A percentile compares a stretch with the other conserved stretches of the same genome.
Evolutionary conservation across 352 stramenopile species (phyloP).

Genomic region (Pythium pyrilobum): DNA sequence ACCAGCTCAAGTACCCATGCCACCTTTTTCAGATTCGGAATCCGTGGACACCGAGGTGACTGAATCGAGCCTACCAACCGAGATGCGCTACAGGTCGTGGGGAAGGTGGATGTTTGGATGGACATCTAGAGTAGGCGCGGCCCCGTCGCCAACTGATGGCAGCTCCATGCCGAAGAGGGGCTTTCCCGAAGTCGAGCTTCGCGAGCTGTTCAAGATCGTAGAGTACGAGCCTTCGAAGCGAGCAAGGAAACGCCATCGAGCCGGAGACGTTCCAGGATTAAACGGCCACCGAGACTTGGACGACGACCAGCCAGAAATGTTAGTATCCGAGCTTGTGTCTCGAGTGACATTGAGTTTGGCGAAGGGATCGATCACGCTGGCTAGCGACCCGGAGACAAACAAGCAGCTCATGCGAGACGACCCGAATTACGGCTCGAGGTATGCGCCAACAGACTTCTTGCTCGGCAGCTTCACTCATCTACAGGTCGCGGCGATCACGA

Average conservation of each 20-base stretch:
- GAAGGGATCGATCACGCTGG: constrained; percentile 69
- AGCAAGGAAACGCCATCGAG: constrained; percentile 43
- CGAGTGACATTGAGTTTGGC: constrained; percentile 66
- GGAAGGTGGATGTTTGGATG: constrained; percentile 85
- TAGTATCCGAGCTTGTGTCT: constrained; percentile 49
- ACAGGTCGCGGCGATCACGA: constrained; percentile 63
- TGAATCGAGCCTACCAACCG: constrained; percentile 60
- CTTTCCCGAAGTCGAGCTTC: constrained; percentile 76
- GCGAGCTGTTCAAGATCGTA: constrained; percentile 85
- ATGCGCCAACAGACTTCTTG: constrained; percentile 71
- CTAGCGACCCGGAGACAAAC: constrained; percentile 72
- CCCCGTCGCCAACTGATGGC: constrained; percentile 23
- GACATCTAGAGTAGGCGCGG: constrained; percentile 61
- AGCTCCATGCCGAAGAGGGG: constrained; percentile 31
- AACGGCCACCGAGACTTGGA: constrained; percentile 17
- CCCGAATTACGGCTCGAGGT: constrained; percentile 54
- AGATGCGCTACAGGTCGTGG: constrained; percentile 75
- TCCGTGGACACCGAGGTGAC: constrained; percentile 77
- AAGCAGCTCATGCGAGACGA: constrained; percentile 56
- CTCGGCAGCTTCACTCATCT: constrained; percentile 74
- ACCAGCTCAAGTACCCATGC: constrained; percentile 27
- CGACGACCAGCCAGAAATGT: constrained; percentile 28
- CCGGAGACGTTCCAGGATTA: constrained; percentile 17
- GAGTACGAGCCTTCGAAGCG: constrained; percentile 74
- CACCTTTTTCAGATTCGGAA: constrained; percentile 68